Evolutionary conservation across 1,284 basidiomycete genomes (phyloP).

Genomic region (Cutaneotrichosporon sp.): DNA sequence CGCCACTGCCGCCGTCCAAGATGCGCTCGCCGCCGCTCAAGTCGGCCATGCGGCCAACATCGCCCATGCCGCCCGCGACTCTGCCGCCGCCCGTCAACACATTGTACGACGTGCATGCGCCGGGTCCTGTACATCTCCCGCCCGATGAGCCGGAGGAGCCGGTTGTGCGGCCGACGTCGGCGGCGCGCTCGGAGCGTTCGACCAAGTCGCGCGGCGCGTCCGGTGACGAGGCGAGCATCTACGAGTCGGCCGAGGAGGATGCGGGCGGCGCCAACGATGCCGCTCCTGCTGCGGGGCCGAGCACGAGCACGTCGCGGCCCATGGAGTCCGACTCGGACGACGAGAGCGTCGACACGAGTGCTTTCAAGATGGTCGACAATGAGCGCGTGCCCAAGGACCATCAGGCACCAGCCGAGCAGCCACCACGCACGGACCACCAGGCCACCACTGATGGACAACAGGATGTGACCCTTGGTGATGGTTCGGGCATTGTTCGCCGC

Average conservation of each 20-base stretch:
- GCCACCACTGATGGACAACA: background rate
- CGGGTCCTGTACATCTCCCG: slow-evolving; percentile 35
- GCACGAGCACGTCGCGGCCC: too few species aligned
- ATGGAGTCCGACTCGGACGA: slow-evolving; percentile 30
- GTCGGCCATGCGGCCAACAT: slow-evolving; percentile 42
- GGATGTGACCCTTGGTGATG: slow-evolving; percentile 2
- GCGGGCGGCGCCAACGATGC: slow-evolving; percentile 7
- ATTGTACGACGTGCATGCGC: slow-evolving; percentile 37
- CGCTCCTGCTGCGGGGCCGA: background rate
- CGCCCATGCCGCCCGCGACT: slow-evolving; percentile 20
- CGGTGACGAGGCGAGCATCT: slow-evolving; percentile 36
- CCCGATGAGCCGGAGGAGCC: slow-evolving; percentile 14
- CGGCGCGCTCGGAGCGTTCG: slow-evolving; percentile 1
- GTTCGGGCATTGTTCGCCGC: slow-evolving; percentile 20
- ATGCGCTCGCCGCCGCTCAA: slow-evolving; percentile 43
- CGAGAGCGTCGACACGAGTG: slow-evolving; percentile 17
- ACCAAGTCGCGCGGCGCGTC: slow-evolving; percentile 16
- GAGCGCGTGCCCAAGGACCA: slow-evolving; percentile 15
- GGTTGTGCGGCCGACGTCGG: slow-evolving; percentile 5
- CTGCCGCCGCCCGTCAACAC: slow-evolving; percentile 15
- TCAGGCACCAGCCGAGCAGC: background rate
- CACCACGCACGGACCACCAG: background rate
- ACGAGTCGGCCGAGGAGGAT: slow-evolving; percentile 44
- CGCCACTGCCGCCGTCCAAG: slow-evolving; percentile 40
- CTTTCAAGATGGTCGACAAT: slow-evolving; percentile 43